Evolutionary conservation across 2,329 filamentous ascomycete species (phyloP).

Genomic region (Xylariaceae sp.): DNA sequence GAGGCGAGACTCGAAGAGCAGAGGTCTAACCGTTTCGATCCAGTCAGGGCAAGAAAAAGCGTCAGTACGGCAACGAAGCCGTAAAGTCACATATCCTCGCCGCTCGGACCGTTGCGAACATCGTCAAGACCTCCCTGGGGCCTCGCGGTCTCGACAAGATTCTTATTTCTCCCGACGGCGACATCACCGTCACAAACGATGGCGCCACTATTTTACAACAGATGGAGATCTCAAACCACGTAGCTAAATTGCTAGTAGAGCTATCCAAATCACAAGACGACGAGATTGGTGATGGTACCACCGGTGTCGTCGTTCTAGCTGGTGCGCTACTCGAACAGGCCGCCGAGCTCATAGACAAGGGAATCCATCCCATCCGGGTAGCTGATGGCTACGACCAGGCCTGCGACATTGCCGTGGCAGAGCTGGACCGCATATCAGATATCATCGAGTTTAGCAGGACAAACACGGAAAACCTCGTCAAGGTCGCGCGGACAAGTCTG

Average conservation of each 20-base stretch:
- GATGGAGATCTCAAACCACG: constrained; percentile 99
- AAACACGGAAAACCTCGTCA: constrained; percentile 79
- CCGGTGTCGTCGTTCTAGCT: constrained; percentile 92
- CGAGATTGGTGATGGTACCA: constrained; percentile 97
- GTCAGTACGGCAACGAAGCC: constrained; percentile 92
- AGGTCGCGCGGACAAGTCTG: constrained; percentile 91
- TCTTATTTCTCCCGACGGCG: constrained; percentile 94
- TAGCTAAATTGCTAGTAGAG: constrained; percentile 93
- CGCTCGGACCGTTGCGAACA: constrained; percentile 90
- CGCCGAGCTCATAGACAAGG: constrained; percentile 97
- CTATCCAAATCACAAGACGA: constrained; percentile 98
- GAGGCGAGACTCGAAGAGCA: neutral
- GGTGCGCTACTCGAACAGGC: constrained; percentile 94
- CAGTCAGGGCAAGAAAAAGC: constrained; percentile 96
- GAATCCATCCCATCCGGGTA: constrained; percentile 97
- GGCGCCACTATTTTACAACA: constrained; percentile 94
- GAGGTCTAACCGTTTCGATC: constrained; percentile 20
- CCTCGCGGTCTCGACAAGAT: constrained; percentile 98
- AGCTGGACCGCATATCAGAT: constrained; percentile 91
- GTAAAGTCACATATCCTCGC: constrained; percentile 98
- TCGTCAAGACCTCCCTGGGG: constrained; percentile 94
- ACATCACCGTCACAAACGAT: constrained; percentile 99
- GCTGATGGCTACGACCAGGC: constrained; percentile 97
- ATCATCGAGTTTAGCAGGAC: constrained; percentile 78
- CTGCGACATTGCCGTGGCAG: constrained; percentile 90